phyloP scores from a whole-genome alignment of 2,329 filamentous ascomycete genomes.

The Phaeophleospora eucalypticola region DNA sequence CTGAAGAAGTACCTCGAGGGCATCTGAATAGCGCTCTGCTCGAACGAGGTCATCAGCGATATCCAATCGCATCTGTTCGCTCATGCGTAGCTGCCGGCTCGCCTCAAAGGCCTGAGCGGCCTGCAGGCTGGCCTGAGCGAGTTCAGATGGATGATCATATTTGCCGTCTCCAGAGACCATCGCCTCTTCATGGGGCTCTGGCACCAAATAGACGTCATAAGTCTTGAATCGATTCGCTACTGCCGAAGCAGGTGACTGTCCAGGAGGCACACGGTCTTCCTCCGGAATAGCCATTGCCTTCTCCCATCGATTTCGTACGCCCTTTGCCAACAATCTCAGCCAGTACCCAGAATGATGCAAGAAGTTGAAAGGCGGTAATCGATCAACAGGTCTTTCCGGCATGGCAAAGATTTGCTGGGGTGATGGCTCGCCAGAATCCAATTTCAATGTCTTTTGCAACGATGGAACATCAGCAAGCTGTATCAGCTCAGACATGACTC shows the following conservation, averaged over 20 bases:
- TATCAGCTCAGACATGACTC: slow-evolving; percentile 58
- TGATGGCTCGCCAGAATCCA: slow-evolving; percentile 13
- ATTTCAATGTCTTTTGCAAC: slow-evolving; percentile 30
- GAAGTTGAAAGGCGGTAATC: slow-evolving; percentile 54
- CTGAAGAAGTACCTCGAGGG: slow-evolving; percentile 48
- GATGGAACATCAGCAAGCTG: slow-evolving; percentile 48
- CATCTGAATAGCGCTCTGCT: slow-evolving; percentile 48
- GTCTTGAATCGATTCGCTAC: slow-evolving; percentile 50
- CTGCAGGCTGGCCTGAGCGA: slow-evolving; percentile 48
- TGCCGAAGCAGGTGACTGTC: slow-evolving; percentile 52
- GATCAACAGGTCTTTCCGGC: slow-evolving; percentile 53
- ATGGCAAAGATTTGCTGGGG: slow-evolving; percentile 38
- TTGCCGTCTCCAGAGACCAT: slow-evolving; percentile 42
- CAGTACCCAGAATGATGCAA: slow-evolving; percentile 62
- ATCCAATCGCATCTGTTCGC: slow-evolving; percentile 53
- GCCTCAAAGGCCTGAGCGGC: slow-evolving; percentile 47
- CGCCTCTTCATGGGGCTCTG: slow-evolving; percentile 55
- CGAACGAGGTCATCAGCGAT: slow-evolving; percentile 53
- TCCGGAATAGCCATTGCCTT: slow-evolving; percentile 54
- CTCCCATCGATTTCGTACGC: slow-evolving; percentile 47
- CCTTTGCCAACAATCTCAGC: slow-evolving; percentile 51
- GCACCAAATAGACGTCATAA: slow-evolving; percentile 60
- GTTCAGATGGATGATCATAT: slow-evolving; percentile 50
- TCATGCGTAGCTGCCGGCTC: slow-evolving; percentile 51
- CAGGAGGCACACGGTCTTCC: slow-evolving; percentile 55